phyloP scores from a whole-genome alignment of 768 basidiomycete genomes.

The Mycena galopus region DNA sequence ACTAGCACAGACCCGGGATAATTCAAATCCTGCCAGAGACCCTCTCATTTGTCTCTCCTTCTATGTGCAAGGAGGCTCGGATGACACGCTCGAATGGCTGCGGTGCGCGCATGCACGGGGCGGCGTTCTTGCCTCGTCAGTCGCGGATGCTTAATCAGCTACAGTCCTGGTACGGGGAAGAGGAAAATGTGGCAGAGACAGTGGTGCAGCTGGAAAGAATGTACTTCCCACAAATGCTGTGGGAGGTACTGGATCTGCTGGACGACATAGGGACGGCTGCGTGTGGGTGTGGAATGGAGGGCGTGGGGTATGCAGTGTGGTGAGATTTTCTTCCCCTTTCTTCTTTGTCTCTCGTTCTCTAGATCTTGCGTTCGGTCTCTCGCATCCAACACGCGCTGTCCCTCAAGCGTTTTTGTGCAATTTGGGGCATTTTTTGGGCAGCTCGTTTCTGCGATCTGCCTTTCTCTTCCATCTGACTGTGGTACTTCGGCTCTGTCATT shows the following conservation, averaged over 20 bases:
- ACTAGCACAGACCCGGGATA: neutral
- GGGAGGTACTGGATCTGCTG: neutral
- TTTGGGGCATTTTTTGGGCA: neutral
- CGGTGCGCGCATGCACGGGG: neutral
- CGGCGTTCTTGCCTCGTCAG: neutral
- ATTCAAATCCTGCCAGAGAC: slow-evolving; percentile 1
- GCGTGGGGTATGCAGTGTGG: slow-evolving; percentile 22
- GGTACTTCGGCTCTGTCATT: too few species aligned
- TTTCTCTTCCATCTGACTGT: neutral
- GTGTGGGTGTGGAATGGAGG: slow-evolving; percentile 4
- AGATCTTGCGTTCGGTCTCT: neutral
- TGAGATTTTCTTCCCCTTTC: neutral
- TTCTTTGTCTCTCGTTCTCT: neutral
- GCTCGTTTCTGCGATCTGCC: neutral
- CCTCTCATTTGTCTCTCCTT: neutral
- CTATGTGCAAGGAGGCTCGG: neutral
- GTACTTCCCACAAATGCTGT: neutral
- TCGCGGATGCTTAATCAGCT: too few species aligned
- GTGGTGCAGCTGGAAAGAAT: slow-evolving; percentile 14
- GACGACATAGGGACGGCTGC: neutral
- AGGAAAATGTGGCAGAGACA: neutral
- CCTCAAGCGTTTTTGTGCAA: neutral
- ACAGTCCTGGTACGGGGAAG: slow-evolving; percentile 6
- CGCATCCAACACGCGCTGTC: neutral
- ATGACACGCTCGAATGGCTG: slow-evolving; percentile 16